A percentile compares a stretch with the other conserved stretches of the same genome.
Evolutionary conservation across 1,284 basidiomycete genomes (phyloP).

Genomic region (Polyporus tsugae): DNA sequence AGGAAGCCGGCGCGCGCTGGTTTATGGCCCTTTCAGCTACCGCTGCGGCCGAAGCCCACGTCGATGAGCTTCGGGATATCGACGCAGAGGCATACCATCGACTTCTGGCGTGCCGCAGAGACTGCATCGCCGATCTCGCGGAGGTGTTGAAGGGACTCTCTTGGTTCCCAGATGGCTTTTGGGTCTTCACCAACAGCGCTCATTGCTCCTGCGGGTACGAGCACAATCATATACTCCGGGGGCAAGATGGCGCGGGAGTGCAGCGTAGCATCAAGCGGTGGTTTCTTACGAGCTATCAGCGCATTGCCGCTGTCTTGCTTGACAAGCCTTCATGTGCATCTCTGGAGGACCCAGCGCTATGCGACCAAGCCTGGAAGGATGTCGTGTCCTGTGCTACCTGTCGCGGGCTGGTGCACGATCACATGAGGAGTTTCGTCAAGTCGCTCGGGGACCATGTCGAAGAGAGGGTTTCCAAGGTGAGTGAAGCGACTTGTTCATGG

Average conservation of each 20-base stretch:
- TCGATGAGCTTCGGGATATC: slow-evolving; percentile 5
- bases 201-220: not conserved
- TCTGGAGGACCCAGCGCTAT: not conserved
- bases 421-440: slow-evolving; percentile 9
- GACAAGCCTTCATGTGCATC: not conserved
- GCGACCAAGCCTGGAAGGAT: slow-evolving; percentile 5
- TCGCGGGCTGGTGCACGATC: not conserved
- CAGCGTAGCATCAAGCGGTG: slow-evolving; percentile 2
- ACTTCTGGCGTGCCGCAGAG: not conserved
- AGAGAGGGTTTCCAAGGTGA: slow-evolving; percentile 6
- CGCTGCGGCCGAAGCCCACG: not conserved
- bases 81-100: not conserved
- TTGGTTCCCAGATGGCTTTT: not conserved
- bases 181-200: not conserved
- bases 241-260: not conserved
- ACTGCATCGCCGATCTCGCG: not conserved
- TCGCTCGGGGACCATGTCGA: not conserved
- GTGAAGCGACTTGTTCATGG: not conserved
- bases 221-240: not conserved
- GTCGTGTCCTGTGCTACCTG: not conserved
- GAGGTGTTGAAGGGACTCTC: not conserved
- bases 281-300: slow-evolving; percentile 3
- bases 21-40: not conserved
- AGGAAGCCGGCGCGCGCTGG: not conserved
- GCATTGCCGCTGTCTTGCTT: not conserved